A percentile compares a stretch with the other conserved stretches of the same genome.
Conservation (phyloP, 2,329 filamentous ascomycete genomes). For the Venturiaceae sp. region DNA sequence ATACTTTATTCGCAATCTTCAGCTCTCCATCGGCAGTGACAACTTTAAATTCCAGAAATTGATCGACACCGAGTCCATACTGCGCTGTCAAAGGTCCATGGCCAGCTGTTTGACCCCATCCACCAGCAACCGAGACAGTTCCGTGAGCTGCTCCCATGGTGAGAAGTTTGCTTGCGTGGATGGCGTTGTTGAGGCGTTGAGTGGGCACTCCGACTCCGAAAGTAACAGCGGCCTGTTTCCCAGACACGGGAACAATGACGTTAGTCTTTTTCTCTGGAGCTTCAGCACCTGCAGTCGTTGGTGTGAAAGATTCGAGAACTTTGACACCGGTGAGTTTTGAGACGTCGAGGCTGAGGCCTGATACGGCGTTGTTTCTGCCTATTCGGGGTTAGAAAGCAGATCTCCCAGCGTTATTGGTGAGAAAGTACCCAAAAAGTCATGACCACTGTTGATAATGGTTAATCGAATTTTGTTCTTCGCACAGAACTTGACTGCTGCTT, state of each 20-base stretch:
- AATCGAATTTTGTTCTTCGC: not conserved
- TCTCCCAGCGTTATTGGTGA: no score
- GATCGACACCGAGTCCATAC: slow-evolving; percentile 21
- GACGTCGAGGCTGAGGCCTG: not conserved
- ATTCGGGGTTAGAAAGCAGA: no score
- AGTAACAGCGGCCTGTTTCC: slow-evolving; percentile 1
- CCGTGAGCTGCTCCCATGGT: slow-evolving; percentile 6
- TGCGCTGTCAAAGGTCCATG: slow-evolving; percentile 25
- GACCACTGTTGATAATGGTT: slow-evolving; percentile 1
- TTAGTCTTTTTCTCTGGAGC: not conserved
- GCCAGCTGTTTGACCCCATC: slow-evolving; percentile 19
- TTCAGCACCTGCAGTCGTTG: not conserved
- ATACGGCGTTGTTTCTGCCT: not conserved
- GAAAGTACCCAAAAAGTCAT: slow-evolving; percentile 4
- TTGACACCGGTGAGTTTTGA: not conserved
- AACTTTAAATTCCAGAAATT: slow-evolving; percentile 17
- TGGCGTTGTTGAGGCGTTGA: not conserved
- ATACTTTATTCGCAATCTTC: not conserved
- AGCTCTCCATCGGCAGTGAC: slow-evolving; percentile 17
- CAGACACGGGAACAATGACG: not conserved
- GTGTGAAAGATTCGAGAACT: not conserved
- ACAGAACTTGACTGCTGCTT: not conserved
- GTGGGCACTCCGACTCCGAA: not conserved
- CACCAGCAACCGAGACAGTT: slow-evolving; percentile 18
- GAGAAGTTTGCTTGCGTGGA: not conserved